Evolutionary conservation across 148 eudicot species (phyloP).

Genomic region (Beta vulgaris): DNA sequence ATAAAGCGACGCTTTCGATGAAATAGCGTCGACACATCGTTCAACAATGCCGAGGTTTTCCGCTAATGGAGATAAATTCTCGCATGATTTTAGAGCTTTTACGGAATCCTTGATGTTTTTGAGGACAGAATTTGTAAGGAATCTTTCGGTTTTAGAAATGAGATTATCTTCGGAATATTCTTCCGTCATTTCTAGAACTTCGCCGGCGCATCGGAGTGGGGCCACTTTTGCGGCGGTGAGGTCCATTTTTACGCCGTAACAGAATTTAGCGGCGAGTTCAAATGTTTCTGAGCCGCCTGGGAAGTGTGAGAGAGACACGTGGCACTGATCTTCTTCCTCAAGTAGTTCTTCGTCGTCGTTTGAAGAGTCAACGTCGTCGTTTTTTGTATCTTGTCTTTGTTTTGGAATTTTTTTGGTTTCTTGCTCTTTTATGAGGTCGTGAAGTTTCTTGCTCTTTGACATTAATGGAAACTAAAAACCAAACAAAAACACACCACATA

Average conservation of each 20-base stretch:
- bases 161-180: slow-evolving; percentile 80
- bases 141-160: slow-evolving; percentile 61
- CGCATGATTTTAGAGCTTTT: slow-evolving; percentile 62
- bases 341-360: slow-evolving; percentile 16
- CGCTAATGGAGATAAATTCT: slow-evolving; percentile 50
- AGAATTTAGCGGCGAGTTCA: slow-evolving; percentile 90
- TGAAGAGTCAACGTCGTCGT: slow-evolving; percentile 8
- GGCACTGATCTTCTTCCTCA: slow-evolving; percentile 30
- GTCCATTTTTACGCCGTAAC: slow-evolving; percentile 86
- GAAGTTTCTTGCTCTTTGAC: slow-evolving; percentile 79
- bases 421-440: slow-evolving; percentile 61
- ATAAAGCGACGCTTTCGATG: slow-evolving; percentile 47
- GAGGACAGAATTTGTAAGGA: slow-evolving; percentile 50
- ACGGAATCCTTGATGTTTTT: slow-evolving; percentile 54
- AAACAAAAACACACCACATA: background rate
- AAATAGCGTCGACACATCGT: slow-evolving; percentile 60
- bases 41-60: slow-evolving; percentile 68
- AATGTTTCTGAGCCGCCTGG: slow-evolving; percentile 85
- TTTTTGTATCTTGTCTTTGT: slow-evolving; percentile 5
- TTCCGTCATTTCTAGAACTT: slow-evolving; percentile 76
- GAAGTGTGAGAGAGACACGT: slow-evolving; percentile 53
- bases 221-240: slow-evolving; percentile 57
- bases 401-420: slow-evolving; percentile 30
- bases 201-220: slow-evolving; percentile 89
- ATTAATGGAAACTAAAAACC: slow-evolving; percentile 79